Conservation (phyloP, 805 yeast species). For the Ogataea saltuana region DNA sequence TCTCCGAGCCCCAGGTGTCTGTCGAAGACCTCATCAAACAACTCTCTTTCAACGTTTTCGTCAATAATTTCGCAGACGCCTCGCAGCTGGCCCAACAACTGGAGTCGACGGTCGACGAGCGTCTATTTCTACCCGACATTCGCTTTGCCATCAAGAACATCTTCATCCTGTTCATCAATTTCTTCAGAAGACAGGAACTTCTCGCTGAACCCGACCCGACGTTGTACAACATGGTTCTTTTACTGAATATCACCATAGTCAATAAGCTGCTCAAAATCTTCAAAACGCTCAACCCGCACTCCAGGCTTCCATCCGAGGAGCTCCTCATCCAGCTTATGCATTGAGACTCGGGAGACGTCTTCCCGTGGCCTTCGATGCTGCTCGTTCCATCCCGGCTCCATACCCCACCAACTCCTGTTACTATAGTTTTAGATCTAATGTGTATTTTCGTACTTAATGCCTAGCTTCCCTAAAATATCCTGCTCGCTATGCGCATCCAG, state of each 20-base stretch:
- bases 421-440: no score
- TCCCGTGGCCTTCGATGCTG: no score
- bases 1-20: constrained; percentile 18
- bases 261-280: constrained; percentile 33
- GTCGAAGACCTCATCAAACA: constrained; percentile 10
- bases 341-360: no score
- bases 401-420: no score
- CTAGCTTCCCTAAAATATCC: constrained; percentile 1
- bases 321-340: constrained; percentile 19
- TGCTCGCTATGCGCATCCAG: constrained; percentile 34
- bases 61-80: constrained; percentile 24
- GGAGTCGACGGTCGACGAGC: constrained; percentile 6
- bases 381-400: no score
- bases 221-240: constrained; percentile 23
- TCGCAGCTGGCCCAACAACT: constrained; percentile 5
- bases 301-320: constrained; percentile 20
- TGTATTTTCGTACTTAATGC: no score
- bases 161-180: constrained; percentile 27
- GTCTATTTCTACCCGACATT: constrained; percentile 31
- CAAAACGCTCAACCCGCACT: constrained; percentile 24
- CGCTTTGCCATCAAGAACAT: constrained; percentile 33
- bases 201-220: constrained; percentile 11
- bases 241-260: constrained; percentile 32
- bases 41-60: constrained; percentile 31
- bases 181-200: constrained; percentile 19